A percentile compares a stretch with the other conserved stretches of the same genome.
Conservation (phyloP, 176 grass and related monocot species). For the Saccharum officinarum region DNA sequence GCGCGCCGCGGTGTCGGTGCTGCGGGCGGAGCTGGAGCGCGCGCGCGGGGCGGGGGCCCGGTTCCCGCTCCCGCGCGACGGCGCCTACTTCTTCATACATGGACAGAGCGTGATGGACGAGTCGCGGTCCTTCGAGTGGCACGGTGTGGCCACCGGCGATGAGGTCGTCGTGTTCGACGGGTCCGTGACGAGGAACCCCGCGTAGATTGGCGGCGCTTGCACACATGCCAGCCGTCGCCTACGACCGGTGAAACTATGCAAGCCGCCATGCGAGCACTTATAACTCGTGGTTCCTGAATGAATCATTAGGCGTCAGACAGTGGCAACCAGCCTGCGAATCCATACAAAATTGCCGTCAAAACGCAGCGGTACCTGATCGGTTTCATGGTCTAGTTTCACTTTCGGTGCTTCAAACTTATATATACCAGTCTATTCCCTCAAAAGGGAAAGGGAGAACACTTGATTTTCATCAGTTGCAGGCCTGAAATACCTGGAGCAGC, state of each 20-base stretch:
- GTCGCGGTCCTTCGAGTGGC: conserved; percentile 48
- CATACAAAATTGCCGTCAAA: conserved; percentile 22
- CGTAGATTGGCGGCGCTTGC: not conserved
- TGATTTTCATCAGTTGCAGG: not conserved
- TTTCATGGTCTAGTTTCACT: not conserved
- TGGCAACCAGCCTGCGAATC: not conserved
- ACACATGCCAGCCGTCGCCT: not conserved
- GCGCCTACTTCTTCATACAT: conserved; percentile 62
- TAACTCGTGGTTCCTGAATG: not conserved
- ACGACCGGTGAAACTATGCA: not conserved
- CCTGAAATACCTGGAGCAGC: not conserved
- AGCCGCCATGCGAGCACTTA: not conserved
- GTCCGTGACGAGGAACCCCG: conserved; percentile 7
- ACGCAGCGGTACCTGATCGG: not conserved
- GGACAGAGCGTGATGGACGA: conserved; percentile 55
- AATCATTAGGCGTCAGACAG: not conserved
- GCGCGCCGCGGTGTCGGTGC: conserved; percentile 31
- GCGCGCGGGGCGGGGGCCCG: not conserved
- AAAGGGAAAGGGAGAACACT: not conserved
- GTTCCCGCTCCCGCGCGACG: conserved; percentile 43
- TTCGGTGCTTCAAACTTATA: not conserved
- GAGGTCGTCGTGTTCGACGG: conserved; percentile 51
- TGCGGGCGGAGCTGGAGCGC: conserved; percentile 39
- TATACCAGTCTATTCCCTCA: not conserved
- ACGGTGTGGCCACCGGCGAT: conserved; percentile 45